Evolutionary conservation across 2,329 filamentous ascomycete species (phyloP).

Genomic region (Penicillium sp.): DNA sequence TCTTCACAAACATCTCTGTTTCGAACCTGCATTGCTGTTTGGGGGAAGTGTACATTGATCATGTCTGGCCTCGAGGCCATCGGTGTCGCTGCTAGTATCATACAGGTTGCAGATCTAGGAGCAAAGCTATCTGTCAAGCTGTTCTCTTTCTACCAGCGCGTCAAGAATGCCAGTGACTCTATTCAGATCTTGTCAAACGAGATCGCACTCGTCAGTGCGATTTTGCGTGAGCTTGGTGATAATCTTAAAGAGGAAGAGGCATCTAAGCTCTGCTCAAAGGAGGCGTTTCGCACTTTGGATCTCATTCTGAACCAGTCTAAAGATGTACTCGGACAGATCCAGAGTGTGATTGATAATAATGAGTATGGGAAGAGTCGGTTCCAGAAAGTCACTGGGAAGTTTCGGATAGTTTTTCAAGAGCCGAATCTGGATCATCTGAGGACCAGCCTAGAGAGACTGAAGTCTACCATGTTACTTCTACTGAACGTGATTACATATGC

Average conservation of each 20-base stretch:
- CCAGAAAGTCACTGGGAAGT: constrained; percentile 13
- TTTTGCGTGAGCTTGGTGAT: constrained; percentile 34
- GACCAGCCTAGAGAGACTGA: constrained; percentile 34
- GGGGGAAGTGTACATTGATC: not conserved
- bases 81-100: constrained; percentile 32
- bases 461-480: constrained; percentile 35
- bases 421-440: constrained; percentile 27
- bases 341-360: constrained; percentile 3
- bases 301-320: constrained; percentile 26
- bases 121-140: constrained; percentile 32
- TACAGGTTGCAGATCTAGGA: constrained; percentile 37
- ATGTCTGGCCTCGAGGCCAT: constrained; percentile 20
- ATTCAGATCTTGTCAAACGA: constrained; percentile 33
- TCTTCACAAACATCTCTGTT: not conserved
- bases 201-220: constrained; percentile 32
- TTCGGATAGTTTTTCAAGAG: constrained; percentile 28
- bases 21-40: not conserved
- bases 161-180: constrained; percentile 28
- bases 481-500: constrained; percentile 38
- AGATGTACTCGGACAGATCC: constrained; percentile 26
- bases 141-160: constrained; percentile 34
- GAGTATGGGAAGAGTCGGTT: constrained; percentile 1
- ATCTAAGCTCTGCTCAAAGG: constrained; percentile 20
- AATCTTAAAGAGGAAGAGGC: constrained; percentile 28
- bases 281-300: constrained; percentile 13